A percentile compares a stretch with the other conserved stretches of the same genome.
Evolutionary conservation across 2,329 filamentous ascomycete species (phyloP).

Genomic region (Monosporascus sp.): DNA sequence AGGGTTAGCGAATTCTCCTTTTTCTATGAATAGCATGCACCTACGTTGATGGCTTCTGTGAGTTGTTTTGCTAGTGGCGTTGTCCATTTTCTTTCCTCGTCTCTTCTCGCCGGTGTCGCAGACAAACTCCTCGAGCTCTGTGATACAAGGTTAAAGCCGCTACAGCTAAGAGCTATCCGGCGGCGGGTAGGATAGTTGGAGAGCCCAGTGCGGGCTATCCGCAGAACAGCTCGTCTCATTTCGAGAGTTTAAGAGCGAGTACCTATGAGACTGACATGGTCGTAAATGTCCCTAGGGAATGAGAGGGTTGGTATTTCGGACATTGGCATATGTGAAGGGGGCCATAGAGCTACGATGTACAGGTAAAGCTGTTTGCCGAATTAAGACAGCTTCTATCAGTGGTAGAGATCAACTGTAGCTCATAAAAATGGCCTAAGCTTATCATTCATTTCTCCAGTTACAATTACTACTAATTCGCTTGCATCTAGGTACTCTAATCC

Average conservation of each 20-base stretch:
- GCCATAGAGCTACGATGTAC: neutral
- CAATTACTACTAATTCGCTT: no score
- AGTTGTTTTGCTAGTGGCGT: constrained; percentile 87
- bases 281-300: neutral
- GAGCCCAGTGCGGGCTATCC: constrained; percentile 18
- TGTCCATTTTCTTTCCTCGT: constrained; percentile 67
- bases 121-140: constrained; percentile 23
- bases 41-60: constrained; percentile 78
- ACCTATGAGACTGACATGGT: no score
- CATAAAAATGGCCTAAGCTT: neutral
- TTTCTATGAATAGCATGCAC: constrained; percentile 4
- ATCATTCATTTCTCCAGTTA: no score
- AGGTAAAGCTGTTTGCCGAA: neutral
- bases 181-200: constrained; percentile 11
- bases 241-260: neutral
- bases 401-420: no score
- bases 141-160: constrained; percentile 6
- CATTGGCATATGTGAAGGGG: neutral
- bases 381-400: neutral
- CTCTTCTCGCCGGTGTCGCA: constrained; percentile 19
- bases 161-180: constrained; percentile 7
- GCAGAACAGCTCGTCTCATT: constrained; percentile 21
- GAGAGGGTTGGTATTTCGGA: neutral
- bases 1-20: constrained; percentile 14
- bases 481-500: no score